Conservation (phyloP, 2,329 filamentous ascomycete species). For the Colletotrichum gigasporum region DNA sequence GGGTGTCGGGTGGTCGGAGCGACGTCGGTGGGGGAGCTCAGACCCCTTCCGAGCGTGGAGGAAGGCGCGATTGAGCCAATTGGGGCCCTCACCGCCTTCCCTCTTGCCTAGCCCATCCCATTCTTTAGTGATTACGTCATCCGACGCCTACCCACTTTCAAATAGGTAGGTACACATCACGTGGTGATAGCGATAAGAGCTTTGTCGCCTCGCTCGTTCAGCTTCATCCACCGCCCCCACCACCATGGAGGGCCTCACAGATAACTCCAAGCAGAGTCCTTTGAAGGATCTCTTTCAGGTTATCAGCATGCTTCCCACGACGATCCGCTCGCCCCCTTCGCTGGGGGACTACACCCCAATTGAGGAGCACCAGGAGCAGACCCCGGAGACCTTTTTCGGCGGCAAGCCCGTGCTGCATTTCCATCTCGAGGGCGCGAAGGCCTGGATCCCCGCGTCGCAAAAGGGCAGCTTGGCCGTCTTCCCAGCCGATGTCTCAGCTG, state of each 20-base stretch:
- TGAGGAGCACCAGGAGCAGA: conserved; percentile 75
- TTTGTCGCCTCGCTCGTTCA: conserved; percentile 26
- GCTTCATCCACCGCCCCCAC: conserved; percentile 31
- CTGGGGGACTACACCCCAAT: conserved; percentile 70
- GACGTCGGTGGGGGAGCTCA: conserved; percentile 20
- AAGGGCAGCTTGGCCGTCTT: conserved; percentile 65
- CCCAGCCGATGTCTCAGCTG: conserved; percentile 46
- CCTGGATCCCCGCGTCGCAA: conserved; percentile 66
- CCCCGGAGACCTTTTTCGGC: conserved; percentile 76
- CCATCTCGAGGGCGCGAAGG: conserved; percentile 64
- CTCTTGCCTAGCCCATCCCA: neutral
- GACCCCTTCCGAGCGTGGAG: conserved; percentile 1
- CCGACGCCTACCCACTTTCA: neutral
- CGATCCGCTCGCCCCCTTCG: conserved; percentile 66
- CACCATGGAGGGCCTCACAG: conserved; percentile 22
- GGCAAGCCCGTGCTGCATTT: conserved; percentile 77
- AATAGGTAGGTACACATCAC: no score
- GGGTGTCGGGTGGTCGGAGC: no score
- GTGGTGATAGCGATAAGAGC: conserved; percentile 36
- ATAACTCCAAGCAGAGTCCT: conserved; percentile 22
- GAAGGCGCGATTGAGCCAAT: neutral
- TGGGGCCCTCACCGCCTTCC: conserved; percentile 14
- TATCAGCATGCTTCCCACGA: conserved; percentile 56
- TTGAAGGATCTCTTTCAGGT: conserved; percentile 3
- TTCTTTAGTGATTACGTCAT: neutral